Evolutionary conservation across 2,329 filamentous ascomycete species (phyloP).

Genomic region (Colletotrichum aenigma): DNA sequence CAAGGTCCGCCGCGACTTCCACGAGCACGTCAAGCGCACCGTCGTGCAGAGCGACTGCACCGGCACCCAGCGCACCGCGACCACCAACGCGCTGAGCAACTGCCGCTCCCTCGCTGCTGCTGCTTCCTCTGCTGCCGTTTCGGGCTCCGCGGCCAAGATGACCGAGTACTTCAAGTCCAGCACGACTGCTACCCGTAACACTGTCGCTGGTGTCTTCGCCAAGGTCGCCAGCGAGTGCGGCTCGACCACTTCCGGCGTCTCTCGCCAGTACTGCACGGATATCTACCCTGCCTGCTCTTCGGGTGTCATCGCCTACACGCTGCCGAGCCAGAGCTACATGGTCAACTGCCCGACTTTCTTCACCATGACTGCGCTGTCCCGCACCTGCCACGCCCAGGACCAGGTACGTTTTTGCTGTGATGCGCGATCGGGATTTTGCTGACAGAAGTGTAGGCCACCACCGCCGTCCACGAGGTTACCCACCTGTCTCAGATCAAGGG

Average conservation of each 20-base stretch:
- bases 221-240: constrained; percentile 60
- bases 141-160: constrained; percentile 53
- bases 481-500: constrained; percentile 63
- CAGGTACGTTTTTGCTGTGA: constrained; percentile 57
- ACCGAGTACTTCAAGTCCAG: constrained; percentile 69
- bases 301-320: constrained; percentile 24
- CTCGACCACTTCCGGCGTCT: constrained; percentile 49
- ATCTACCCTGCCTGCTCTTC: constrained; percentile 52
- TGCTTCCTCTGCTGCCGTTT: constrained; percentile 56
- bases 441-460: constrained; percentile 40
- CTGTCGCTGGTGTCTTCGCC: constrained; percentile 56
- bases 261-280: constrained; percentile 65
- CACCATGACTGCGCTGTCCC: constrained; percentile 52
- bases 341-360: constrained; percentile 68
- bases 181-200: constrained; percentile 42
- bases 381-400: constrained; percentile 66
- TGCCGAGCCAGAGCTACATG: constrained; percentile 58
- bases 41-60: constrained; percentile 59
- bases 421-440: background rate
- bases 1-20: constrained; percentile 50
- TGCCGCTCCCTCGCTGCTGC: constrained; percentile 56
- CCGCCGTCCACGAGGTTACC: constrained; percentile 69
- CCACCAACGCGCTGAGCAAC: constrained; percentile 56
- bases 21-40: constrained; percentile 49
- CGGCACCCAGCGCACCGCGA: constrained; percentile 45